Evolutionary conservation across 2,329 filamentous ascomycete species (phyloP).

Genomic region (Fusarium sarcochroum): DNA sequence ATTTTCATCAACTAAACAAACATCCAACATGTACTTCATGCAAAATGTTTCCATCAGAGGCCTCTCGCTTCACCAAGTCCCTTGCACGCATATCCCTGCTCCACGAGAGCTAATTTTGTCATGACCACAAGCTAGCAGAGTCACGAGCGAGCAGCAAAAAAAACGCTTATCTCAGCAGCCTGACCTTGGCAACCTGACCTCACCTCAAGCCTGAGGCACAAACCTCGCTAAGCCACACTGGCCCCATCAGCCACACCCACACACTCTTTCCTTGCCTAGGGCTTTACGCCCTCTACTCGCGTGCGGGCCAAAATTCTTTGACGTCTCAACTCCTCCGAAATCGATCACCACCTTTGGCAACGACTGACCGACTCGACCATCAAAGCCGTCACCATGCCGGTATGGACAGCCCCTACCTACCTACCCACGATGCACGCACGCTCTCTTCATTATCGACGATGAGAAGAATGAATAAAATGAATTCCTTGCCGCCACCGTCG

Average conservation of each 20-base stretch:
- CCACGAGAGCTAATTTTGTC: constrained; percentile 38
- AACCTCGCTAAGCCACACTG: constrained; percentile 23
- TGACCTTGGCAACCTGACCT: background rate
- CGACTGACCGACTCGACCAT: constrained; percentile 56
- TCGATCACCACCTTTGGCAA: constrained; percentile 50
- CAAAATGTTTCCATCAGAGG: constrained; percentile 8
- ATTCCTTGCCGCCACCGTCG: constrained; percentile 12
- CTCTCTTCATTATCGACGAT: constrained; percentile 32
- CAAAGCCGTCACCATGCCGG: constrained; percentile 60
- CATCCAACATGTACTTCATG: background rate
- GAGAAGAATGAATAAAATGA: constrained; percentile 16
- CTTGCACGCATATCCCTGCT: constrained; percentile 2
- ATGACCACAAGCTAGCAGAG: constrained; percentile 10
- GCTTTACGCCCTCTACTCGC: constrained; percentile 55
- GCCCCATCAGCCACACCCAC: constrained; percentile 35
- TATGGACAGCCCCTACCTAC: constrained; percentile 50
- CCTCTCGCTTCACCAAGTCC: constrained; percentile 5
- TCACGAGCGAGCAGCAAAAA: constrained; percentile 14
- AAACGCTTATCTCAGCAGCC: constrained; percentile 19
- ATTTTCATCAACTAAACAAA: too few relatives aligned
- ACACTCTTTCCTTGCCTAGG: constrained; percentile 48
- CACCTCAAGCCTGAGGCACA: constrained; percentile 34
- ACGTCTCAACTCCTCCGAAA: constrained; percentile 51
- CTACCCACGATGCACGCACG: constrained; percentile 16
- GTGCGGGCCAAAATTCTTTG: constrained; percentile 54